Percentiles rank a stretch among this genome's conserved stretches.
Evolutionary conservation across 768 basidiomycete genomes (phyloP).

Genomic region (Cantharellus anzutake): DNA sequence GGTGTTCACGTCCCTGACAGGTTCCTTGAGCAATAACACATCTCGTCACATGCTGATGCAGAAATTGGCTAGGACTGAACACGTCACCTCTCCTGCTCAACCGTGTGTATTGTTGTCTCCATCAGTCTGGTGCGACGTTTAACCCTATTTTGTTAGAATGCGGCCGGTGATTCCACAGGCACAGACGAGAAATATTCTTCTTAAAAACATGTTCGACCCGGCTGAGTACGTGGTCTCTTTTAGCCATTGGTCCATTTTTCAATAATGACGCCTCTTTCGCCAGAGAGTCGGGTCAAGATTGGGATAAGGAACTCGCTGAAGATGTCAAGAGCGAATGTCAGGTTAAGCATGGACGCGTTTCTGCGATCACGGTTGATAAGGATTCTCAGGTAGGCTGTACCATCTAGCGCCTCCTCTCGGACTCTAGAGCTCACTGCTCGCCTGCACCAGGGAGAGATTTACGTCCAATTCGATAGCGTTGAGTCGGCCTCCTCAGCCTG

Average conservation of each 20-base stretch:
- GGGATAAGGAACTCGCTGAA: slow-evolving; percentile 91
- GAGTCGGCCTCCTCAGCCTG: slow-evolving; percentile 70
- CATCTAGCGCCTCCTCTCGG: neutral
- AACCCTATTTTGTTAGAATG: slow-evolving; percentile 23
- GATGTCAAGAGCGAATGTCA: slow-evolving; percentile 94
- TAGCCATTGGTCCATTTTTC: slow-evolving; percentile 1
- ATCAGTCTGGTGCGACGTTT: neutral
- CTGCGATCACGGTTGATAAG: slow-evolving; percentile 80
- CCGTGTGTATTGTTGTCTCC: slow-evolving; percentile 2
- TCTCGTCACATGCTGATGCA: slow-evolving; percentile 99
- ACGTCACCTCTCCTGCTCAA: neutral
- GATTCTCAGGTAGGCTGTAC: slow-evolving; percentile 58
- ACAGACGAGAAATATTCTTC: slow-evolving; percentile 70
- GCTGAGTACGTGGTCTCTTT: slow-evolving; percentile 43
- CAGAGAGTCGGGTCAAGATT: slow-evolving; percentile 89
- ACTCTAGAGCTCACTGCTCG: neutral
- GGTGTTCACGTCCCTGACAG: slow-evolving; percentile 22
- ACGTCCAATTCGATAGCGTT: slow-evolving; percentile 71
- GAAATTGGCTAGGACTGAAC: slow-evolving; percentile 90
- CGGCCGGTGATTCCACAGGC: slow-evolving; percentile 66
- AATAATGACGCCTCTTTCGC: slow-evolving; percentile 1
- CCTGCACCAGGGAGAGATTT: slow-evolving; percentile 79
- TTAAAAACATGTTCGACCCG: slow-evolving; percentile 96
- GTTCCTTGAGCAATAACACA: slow-evolving; percentile 87
- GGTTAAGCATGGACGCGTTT: slow-evolving; percentile 72